phyloP scores from a whole-genome alignment of 371 early-diverging fungal species.

The Massospora cicadina region DNA sequence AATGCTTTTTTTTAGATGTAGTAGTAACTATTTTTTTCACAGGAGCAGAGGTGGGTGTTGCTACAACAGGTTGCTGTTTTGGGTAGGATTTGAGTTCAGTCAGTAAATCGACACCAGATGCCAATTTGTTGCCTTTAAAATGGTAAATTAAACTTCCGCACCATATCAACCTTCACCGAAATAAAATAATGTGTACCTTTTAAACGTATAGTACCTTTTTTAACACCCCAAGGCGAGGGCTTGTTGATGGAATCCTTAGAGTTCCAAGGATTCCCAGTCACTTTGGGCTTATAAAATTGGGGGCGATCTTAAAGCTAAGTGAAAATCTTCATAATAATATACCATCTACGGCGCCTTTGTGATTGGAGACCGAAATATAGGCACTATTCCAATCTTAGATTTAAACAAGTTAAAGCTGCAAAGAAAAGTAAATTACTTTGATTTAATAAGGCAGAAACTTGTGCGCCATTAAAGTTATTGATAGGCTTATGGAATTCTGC shows the following conservation, averaged over 20 bases:
- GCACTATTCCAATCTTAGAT: not conserved
- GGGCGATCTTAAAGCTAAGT: not conserved
- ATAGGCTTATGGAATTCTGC: not conserved
- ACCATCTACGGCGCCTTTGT: not conserved
- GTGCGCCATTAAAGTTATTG: not conserved
- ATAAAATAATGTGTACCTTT: too few species aligned
- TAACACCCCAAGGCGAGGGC: conserved; percentile 4
- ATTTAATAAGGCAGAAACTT: not conserved
- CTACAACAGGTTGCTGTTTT: not conserved
- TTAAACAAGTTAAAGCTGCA: not conserved
- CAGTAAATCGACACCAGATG: not conserved
- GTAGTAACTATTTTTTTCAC: not conserved
- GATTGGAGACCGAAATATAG: not conserved
- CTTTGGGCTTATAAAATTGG: conserved; percentile 2
- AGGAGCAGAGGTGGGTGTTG: not conserved
- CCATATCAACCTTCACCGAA: too few species aligned
- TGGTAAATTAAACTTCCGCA: not conserved
- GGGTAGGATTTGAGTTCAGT: not conserved
- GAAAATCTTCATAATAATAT: not conserved
- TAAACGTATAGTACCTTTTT: not conserved
- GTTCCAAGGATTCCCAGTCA: not conserved
- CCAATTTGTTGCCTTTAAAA: not conserved
- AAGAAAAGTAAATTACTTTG: not conserved
- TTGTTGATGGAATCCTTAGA: not conserved
- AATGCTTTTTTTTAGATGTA: not conserved